Evolutionary conservation across 208 protist species (phyloP), one percentile per base, ranked within the genome.

Genomic region (Naegleria lovaniensis): DNA sequence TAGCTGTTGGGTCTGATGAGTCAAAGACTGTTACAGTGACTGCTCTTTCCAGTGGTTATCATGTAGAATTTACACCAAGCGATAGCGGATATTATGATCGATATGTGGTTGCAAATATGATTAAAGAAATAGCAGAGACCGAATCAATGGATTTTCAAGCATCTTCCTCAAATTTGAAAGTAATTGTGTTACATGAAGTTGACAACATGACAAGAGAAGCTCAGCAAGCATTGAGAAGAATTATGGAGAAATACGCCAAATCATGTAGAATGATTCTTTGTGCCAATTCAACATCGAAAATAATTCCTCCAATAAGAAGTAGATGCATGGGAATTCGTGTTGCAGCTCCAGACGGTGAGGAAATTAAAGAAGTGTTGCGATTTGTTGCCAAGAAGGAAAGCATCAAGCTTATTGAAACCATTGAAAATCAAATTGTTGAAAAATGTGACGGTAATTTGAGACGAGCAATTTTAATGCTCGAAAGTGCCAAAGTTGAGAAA

Each of bases 231-330:
- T 95, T 99, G 38, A 96, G 99, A 40, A 97, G 99, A 41, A 99
- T 99, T 25, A 99, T 99, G 99, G 99, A 99, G 92, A 99, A 99
- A 93, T 99, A 99, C 95, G 96, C 98, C 88, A 92, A 93, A 29
- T 98, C 96, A 0, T 99, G 98, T 93, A 95, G 99, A 2, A 92
- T 99, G 11, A 96, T 99, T 19, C 94, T 99, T 15, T 94, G 96
- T 85, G 98, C 97, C 93, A 98, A 96, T 22, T 96, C 95, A 38
- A 97, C 96, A 19, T 97, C 94, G 33, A 97, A 96, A 38, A 95
- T 99, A 16, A 99, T 99, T 75, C 95, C 98, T 9, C 98, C 99
- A 40, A 95, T 99, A 36, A 95, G 98, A 19, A 98, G 96, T 39
- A 96, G 99, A 33, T 99, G 99, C 93, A 93, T 99, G 0, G 94